Conservation (phyloP, 2,329 filamentous ascomycete genomes). For the Epichloe hybrida region DNA sequence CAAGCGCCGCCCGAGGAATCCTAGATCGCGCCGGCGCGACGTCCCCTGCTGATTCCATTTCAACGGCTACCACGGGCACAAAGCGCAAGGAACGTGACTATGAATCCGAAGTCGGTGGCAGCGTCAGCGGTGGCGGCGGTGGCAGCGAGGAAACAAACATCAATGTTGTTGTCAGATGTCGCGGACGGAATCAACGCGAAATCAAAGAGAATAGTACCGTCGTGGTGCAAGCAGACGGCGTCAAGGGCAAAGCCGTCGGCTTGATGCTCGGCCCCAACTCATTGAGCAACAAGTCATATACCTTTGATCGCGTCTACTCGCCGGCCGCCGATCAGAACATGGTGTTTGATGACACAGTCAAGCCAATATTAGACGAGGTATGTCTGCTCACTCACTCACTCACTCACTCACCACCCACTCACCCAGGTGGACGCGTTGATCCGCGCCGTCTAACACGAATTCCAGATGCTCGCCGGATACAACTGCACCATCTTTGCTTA, state of each 20-base stretch:
- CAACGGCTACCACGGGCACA: conserved; percentile 37
- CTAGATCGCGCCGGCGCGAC: conserved; percentile 4
- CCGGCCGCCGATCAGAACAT: conserved; percentile 86
- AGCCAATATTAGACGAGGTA: conserved; percentile 86
- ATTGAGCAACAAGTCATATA: conserved; percentile 89
- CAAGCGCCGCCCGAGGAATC: conserved; percentile 1
- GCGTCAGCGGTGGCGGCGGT: neutral
- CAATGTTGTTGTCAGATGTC: conserved; percentile 89
- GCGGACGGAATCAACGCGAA: conserved; percentile 85
- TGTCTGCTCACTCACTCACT: conserved; percentile 11
- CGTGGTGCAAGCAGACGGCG: conserved; percentile 76
- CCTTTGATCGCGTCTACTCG: conserved; percentile 95
- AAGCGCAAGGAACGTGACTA: conserved; percentile 86
- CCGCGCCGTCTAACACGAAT: neutral
- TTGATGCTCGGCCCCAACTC: conserved; percentile 87
- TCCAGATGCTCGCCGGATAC: conserved; percentile 78
- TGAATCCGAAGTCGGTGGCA: conserved; percentile 39
- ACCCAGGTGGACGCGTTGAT: neutral
- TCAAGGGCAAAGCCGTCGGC: conserved; percentile 71
- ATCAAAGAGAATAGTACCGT: conserved; percentile 90
- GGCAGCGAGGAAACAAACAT: conserved; percentile 80
- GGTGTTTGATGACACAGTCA: conserved; percentile 90
- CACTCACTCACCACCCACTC: too few species aligned
- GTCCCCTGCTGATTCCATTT: conserved; percentile 54
- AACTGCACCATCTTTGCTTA: conserved; percentile 99